phyloP scores from a whole-genome alignment of 495 filamentous ascomycete species.

The Xylaria grammica region DNA sequence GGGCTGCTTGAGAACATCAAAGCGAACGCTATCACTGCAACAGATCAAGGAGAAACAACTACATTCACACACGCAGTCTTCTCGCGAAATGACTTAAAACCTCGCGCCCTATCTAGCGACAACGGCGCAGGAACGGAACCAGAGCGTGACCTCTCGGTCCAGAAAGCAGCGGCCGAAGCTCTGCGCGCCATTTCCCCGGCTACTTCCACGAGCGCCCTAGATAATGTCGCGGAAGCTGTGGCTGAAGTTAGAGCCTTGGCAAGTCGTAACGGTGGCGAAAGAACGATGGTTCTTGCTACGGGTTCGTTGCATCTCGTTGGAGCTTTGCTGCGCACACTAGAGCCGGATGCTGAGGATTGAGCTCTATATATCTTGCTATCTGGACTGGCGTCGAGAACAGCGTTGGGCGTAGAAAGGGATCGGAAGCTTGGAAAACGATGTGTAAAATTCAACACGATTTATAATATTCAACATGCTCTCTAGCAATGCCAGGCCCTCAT shows the following conservation, averaged over 20 bases:
- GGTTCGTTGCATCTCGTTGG: constrained; percentile 92
- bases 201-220: constrained; percentile 28
- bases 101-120: neutral
- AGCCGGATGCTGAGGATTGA: constrained; percentile 46
- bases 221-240: constrained; percentile 39
- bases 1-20: constrained; percentile 47
- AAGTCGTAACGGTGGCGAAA: constrained; percentile 14
- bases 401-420: neutral
- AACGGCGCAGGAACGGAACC: constrained; percentile 20
- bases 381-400: too few relatives aligned
- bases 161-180: constrained; percentile 36
- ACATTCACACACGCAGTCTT: constrained; percentile 46
- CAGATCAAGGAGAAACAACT: constrained; percentile 1
- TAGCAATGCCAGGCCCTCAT: too few relatives aligned
- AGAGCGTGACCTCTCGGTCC: constrained; percentile 41
- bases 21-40: neutral
- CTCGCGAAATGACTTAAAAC: constrained; percentile 47
- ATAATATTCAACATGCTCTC: constrained; percentile 1
- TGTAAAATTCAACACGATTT: constrained; percentile 12
- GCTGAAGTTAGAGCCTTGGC: constrained; percentile 26
- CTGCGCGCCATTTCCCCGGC: constrained; percentile 25
- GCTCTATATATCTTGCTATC: neutral
- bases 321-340: constrained; percentile 76
- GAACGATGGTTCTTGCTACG: constrained; percentile 62
- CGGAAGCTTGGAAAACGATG: neutral